Evolutionary conservation across 2,329 filamentous ascomycete species (phyloP), one percentile per base, ranked within the genome.

Genomic region (Plenodomus lindquistii): DNA sequence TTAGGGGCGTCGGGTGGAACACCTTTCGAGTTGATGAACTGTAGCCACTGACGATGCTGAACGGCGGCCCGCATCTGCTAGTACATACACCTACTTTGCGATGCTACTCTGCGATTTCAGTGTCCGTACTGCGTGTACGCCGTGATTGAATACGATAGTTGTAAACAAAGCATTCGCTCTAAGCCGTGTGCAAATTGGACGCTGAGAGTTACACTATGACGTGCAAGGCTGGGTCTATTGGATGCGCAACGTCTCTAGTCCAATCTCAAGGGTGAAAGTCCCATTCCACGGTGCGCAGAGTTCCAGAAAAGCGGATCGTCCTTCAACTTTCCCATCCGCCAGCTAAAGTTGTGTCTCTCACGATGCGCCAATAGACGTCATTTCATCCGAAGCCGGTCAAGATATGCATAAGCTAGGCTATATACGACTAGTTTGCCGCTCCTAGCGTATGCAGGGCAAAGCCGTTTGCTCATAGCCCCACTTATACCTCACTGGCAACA

Each of bases 1-100:
- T 44, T 51, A 47, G 52, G 59, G 56, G 58, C 57, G 54, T 48
- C 43, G 4, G 40, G 13, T 42, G 38, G n/a, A n/a, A n/a, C n/a
- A 52, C 53, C 55, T 55, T 9, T 37, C 35, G 35, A 5, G 11
- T 7, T 15, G 27, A 11, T 15, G 27, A n/a, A n/a, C n/a, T n/a
- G n/a, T n/a, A n/a, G 11, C 27, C 27, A 31, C 9, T 31, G 27
- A 31, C 27, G 27, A 31, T 13, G 27, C 10, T 15, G 27, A 4
- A 31, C 27, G 9, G 27, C 6, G 27, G n/a, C n/a, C n/a, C n/a
- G n/a, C n/a, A n/a, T n/a, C n/a, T n/a, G 22, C 6, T 24, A 24
- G 22, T 24, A 10, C 22, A 24, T 24, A 5, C 22, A 24, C 6
- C 22, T 24, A n/a, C n/a, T n/a, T n/a, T n/a, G n/a, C n/a, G n/a